Conservation (phyloP, 2,329 filamentous ascomycete species). For the Pseudogymnoascus sp. region DNA sequence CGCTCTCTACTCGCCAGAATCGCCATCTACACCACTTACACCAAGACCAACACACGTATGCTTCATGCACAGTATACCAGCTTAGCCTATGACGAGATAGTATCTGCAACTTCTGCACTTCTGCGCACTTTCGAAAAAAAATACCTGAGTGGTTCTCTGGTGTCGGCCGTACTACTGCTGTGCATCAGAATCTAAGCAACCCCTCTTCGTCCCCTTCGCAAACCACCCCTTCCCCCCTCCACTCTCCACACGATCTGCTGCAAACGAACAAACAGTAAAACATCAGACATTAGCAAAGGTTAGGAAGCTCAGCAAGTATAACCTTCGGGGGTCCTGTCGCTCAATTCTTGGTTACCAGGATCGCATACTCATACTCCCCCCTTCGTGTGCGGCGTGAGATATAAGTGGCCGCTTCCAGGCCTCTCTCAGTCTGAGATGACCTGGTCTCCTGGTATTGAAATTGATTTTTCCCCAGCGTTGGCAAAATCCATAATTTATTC, state of each 20-base stretch:
- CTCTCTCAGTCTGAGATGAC: slow-evolving; percentile 1
- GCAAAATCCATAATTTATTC: slow-evolving; percentile 5
- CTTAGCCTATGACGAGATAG: slow-evolving; percentile 6
- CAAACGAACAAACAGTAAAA: background rate
- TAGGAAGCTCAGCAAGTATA: background rate
- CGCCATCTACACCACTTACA: background rate
- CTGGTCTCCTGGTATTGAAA: slow-evolving; percentile 8
- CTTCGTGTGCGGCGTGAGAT: background rate
- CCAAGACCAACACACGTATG: slow-evolving; percentile 1
- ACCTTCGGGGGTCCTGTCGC: background rate
- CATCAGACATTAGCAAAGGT: background rate
- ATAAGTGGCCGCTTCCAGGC: background rate
- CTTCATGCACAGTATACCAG: slow-evolving; percentile 2
- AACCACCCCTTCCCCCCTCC: background rate
- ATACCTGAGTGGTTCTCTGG: background rate
- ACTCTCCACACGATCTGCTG: slow-evolving; percentile 1
- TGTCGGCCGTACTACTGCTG: slow-evolving; percentile 3
- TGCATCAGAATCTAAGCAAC: background rate
- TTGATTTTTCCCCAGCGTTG: slow-evolving; percentile 5
- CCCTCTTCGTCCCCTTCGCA: background rate
- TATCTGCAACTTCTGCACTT: background rate
- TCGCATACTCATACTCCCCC: background rate
- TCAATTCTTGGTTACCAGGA: slow-evolving; percentile 7
- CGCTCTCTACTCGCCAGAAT: background rate
- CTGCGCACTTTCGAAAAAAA: background rate